Percentiles rank a stretch among this genome's conserved stretches.
phyloP scores from a whole-genome alignment of 768 basidiomycete species.

The Podaxis carcinomalis region DNA sequence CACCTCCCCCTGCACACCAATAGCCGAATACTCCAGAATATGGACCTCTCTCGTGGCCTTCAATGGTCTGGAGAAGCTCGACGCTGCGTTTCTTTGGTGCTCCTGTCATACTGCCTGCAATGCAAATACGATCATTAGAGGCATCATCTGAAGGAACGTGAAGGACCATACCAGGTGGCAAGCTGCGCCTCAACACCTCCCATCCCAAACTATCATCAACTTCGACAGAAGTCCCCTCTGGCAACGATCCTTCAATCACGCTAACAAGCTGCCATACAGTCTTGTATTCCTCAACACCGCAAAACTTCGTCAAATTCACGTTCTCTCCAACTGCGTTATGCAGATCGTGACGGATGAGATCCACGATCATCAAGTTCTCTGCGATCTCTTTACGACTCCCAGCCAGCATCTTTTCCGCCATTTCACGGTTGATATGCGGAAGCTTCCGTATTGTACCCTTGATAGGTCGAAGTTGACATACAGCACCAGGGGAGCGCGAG shows the following conservation, averaged over 20 bases:
- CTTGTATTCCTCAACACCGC: constrained; percentile 85
- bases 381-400: constrained; percentile 87
- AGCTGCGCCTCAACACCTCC: constrained; percentile 71
- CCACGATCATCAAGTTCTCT: constrained; percentile 98
- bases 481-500: constrained; percentile 55
- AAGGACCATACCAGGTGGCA: constrained; percentile 71
- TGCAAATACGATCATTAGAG: neutral
- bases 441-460: constrained; percentile 86
- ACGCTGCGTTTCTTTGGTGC: constrained; percentile 94
- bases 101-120: constrained; percentile 91
- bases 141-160: neutral
- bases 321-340: constrained; percentile 79
- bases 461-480: constrained; percentile 87
- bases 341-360: constrained; percentile 91
- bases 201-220: constrained; percentile 59
- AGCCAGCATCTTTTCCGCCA: constrained; percentile 58
- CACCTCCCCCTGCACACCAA: constrained; percentile 82
- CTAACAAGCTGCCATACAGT: constrained; percentile 96
- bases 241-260: constrained; percentile 74
- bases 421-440: constrained; percentile 55
- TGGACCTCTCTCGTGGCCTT: constrained; percentile 65
- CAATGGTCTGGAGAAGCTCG: constrained; percentile 80
- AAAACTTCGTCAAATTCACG: constrained; percentile 82
- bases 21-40: constrained; percentile 96
- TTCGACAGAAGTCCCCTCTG: constrained; percentile 26